A percentile compares a stretch with the other conserved stretches of the same genome.
Evolutionary conservation across 2,329 filamentous ascomycete species (phyloP).

Genomic region (Arachnopeziza araneosa): DNA sequence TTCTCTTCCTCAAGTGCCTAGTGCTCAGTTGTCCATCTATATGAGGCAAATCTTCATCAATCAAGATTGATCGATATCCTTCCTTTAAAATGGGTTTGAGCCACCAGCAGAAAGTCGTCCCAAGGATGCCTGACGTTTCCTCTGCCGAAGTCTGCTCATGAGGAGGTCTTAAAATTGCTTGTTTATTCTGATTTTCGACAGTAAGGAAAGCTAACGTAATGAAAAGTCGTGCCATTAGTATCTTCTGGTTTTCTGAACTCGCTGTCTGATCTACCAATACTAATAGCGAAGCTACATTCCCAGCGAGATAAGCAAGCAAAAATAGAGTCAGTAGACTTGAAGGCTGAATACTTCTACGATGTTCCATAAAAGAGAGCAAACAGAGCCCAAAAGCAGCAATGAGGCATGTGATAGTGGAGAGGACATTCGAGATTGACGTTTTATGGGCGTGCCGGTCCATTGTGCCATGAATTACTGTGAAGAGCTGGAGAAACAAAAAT

Average conservation of each 20-base stretch:
- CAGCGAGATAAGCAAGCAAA: constrained; percentile 13
- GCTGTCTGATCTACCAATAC: background rate
- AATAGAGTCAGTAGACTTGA: constrained; percentile 15
- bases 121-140: constrained; percentile 12
- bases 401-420: constrained; percentile 6
- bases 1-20: constrained; percentile 10
- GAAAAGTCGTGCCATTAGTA: constrained; percentile 2
- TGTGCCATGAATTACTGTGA: background rate
- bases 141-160: constrained; percentile 12
- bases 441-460: background rate
- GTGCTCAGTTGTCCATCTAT: constrained; percentile 13
- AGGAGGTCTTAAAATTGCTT: background rate
- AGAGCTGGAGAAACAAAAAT: background rate
- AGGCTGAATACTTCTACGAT: constrained; percentile 9
- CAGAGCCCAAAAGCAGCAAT: constrained; percentile 14
- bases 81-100: constrained; percentile 19
- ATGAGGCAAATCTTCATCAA: constrained; percentile 16
- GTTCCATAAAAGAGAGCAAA: constrained; percentile 13
- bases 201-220: constrained; percentile 10
- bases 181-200: constrained; percentile 11
- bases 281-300: constrained; percentile 10
- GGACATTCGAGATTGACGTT: background rate
- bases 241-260: background rate
- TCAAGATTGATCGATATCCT: constrained; percentile 18
- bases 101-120: constrained; percentile 19